These are phyloP conservation scores for Iodosphaeria phyllophila DNA, from an alignment of 2,329 filamentous ascomycete genomes.

Conservation along the genomic window DNA sequence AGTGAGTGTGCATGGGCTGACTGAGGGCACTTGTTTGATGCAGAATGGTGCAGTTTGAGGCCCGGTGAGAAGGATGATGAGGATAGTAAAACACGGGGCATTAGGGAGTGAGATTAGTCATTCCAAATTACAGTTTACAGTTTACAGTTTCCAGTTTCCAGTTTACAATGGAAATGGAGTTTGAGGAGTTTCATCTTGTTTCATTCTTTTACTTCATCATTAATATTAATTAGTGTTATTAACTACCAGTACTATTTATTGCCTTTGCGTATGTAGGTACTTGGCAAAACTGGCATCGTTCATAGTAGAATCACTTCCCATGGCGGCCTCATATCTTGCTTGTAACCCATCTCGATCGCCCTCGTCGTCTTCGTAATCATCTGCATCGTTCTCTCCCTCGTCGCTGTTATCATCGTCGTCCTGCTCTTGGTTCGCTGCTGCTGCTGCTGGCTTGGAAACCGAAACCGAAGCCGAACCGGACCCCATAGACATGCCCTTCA, in stretches of 20 bases:
- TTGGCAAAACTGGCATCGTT: constrained; percentile 44
- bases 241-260: constrained; percentile 4
- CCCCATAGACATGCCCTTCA: constrained; percentile 65
- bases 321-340: constrained; percentile 57
- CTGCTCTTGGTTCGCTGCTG: too few species aligned
- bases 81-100: background rate
- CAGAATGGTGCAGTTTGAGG: constrained; percentile 98
- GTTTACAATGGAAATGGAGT: constrained; percentile 1
- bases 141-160: background rate
- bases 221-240: too few species aligned
- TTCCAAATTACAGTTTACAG: background rate
- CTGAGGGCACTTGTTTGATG: constrained; percentile 2
- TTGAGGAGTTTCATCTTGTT: constrained; percentile 3
- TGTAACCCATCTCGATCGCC: constrained; percentile 48
- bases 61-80: constrained; percentile 36
- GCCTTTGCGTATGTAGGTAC: constrained; percentile 29
- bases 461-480: constrained; percentile 4
- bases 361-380: constrained; percentile 40
- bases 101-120: background rate
- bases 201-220: too few species aligned
- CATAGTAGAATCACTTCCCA: constrained; percentile 34
- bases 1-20: background rate
- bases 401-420: constrained; percentile 26
- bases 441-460: constrained; percentile 19
- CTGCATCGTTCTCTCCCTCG: constrained; percentile 38